These are phyloP conservation scores for Penicillium steckii DNA, from an alignment of 495 filamentous ascomycete species.

Conservation along the genomic window DNA sequence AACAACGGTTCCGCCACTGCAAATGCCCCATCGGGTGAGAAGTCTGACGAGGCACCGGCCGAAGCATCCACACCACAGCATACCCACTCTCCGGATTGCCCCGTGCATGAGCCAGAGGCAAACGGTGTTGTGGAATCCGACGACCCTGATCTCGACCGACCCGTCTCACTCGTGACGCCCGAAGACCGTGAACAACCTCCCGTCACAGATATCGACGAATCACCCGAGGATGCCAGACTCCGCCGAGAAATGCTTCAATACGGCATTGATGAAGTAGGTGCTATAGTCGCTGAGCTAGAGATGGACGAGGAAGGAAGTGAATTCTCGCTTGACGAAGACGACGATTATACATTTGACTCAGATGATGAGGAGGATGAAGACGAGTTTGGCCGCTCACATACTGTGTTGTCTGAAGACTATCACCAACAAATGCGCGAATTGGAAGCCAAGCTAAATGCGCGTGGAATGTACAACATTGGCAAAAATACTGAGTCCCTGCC, in stretches of 20 bases:
- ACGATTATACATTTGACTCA: constrained; percentile 43
- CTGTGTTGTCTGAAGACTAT: constrained; percentile 68
- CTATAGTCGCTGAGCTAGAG: constrained; percentile 90
- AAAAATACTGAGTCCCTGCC: constrained; percentile 39
- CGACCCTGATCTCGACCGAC: constrained; percentile 14
- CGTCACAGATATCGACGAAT: constrained; percentile 57
- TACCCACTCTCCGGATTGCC: neutral
- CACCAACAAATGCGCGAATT: constrained; percentile 78
- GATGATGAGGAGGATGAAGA: constrained; percentile 63
- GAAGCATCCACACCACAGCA: neutral
- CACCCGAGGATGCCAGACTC: constrained; percentile 73
- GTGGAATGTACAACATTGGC: constrained; percentile 54
- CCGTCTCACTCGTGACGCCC: constrained; percentile 20
- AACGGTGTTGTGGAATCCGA: neutral
- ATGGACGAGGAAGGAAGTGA: constrained; percentile 69
- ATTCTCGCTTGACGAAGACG: constrained; percentile 57
- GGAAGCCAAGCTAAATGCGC: constrained; percentile 65
- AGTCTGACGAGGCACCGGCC: neutral
- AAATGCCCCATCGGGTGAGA: neutral
- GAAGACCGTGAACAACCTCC: constrained; percentile 29
- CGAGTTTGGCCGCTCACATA: constrained; percentile 64
- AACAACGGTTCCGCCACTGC: neutral
- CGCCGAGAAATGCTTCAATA: constrained; percentile 93
- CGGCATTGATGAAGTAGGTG: constrained; percentile 76
- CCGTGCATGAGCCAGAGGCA: constrained; percentile 1